phyloP scores from a whole-genome alignment of 805 yeast species.

The Saccharomycopsis oosterbeekiorum region DNA sequence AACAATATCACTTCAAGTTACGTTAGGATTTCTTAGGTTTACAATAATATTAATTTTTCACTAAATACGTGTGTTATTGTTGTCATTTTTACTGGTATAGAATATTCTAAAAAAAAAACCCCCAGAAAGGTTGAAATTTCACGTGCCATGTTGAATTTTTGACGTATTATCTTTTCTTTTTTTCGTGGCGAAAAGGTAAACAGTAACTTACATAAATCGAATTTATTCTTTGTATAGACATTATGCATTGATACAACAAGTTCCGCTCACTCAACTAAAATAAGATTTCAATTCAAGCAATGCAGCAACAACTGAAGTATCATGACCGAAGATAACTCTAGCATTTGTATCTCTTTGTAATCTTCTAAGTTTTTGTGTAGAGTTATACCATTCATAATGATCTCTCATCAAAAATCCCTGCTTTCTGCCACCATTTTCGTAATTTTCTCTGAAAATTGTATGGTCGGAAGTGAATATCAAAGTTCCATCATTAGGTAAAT shows the following conservation, averaged over 20 bases:
- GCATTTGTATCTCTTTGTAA: constrained; percentile 12
- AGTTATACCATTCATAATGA: constrained; percentile 8
- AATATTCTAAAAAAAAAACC: neutral
- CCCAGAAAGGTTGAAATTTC: neutral
- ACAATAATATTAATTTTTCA: neutral
- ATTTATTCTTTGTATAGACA: neutral
- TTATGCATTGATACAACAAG: neutral
- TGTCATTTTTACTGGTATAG: no score
- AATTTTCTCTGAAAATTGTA: constrained; percentile 5
- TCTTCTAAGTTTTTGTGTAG: constrained; percentile 8
- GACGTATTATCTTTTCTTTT: neutral
- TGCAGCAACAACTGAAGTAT: neutral
- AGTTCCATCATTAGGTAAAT: constrained; percentile 2
- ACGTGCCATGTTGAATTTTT: constrained; percentile 3
- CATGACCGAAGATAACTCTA: constrained; percentile 8
- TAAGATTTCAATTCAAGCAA: neutral
- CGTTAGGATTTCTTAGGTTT: neutral
- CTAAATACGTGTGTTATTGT: neutral
- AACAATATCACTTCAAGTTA: neutral
- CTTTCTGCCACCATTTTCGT: constrained; percentile 8
- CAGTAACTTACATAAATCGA: no score
- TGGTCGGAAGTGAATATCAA: constrained; percentile 8
- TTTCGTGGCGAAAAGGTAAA: neutral
- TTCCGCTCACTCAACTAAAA: neutral
- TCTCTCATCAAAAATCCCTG: constrained; percentile 10